Evolutionary conservation across 495 filamentous ascomycete species (phyloP), one percentile per base, ranked within the genome.

Genomic region (Cenococcum geophilum): DNA sequence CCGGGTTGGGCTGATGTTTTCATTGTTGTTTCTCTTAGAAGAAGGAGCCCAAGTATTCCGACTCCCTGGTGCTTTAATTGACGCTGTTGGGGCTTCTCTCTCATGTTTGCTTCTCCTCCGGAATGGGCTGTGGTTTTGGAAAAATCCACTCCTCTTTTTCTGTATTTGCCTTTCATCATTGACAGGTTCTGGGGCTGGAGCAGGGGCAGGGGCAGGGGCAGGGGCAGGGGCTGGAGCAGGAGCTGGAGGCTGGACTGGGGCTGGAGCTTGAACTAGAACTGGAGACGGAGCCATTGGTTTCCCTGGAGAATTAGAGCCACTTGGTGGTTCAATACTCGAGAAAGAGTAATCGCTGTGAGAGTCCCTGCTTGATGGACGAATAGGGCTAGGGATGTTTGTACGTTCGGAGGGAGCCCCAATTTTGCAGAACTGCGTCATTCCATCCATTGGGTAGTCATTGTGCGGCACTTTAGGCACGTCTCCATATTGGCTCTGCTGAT

Each of bases 361-460:
- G 61, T 92, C 93, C 63, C 90, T 86, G 70, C 92, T 96, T 23
- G 87, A 86, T 54, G 92, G 91, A 48, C 92, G 81, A 35, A 78
- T 86, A 67, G 79, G 83, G 62, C 86, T 87, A 32, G 88, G 79
- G 61, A 82, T 86, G 35, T 88, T 89, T 73, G 88, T 92, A 55
- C 86, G 83, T 47, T 95, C 92, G 21, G 91, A 96, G 47, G 88
- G 87, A 49, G 89, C 86, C 0, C 86, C 90, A 23, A 88, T 86
- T 60, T 93, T 84, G 74, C 95, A 97, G 64, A 96, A 89, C 88
- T 97, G 96, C 1, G 93, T 97, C 95, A 97, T 97, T 35, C 93
- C 95, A 72, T 99, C 93, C 67, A 89, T 84, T 4, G 92, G 93
- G 70, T 96, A 96, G 20, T 91, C 89, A 65, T 97, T 95, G 70